phyloP scores from a whole-genome alignment of 1,139 yeast species.

The Suhomyces bribrorum region DNA sequence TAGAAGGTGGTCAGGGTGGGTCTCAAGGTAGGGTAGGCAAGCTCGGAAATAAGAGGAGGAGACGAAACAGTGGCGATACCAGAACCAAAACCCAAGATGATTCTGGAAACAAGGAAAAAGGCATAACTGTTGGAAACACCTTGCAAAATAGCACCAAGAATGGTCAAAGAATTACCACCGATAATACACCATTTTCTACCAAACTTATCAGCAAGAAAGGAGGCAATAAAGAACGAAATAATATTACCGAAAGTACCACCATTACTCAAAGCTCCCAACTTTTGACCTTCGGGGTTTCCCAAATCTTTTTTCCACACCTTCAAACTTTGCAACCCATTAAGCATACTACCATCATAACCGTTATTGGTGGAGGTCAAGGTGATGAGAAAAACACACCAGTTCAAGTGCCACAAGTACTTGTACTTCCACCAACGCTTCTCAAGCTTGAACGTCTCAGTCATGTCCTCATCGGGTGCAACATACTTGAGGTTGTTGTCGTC shows the following conservation, averaged over 20 bases:
- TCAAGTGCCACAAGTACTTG: constrained; percentile 12
- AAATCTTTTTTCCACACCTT: constrained; percentile 18
- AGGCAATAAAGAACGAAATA: constrained; percentile 28
- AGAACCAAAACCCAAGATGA: constrained; percentile 46
- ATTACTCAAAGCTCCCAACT: constrained; percentile 24
- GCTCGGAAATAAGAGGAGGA: constrained; percentile 42
- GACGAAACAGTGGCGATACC: constrained; percentile 41
- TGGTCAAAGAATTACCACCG: constrained; percentile 14
- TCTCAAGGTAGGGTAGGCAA: constrained; percentile 51
- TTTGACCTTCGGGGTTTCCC: constrained; percentile 22
- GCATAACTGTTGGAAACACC: constrained; percentile 37
- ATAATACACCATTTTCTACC: constrained; percentile 41
- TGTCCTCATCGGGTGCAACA: constrained; percentile 2
- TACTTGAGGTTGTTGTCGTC: background rate
- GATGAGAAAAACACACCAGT: constrained; percentile 18
- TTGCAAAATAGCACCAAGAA: constrained; percentile 33
- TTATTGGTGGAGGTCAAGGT: constrained; percentile 25
- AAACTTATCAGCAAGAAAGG: constrained; percentile 39
- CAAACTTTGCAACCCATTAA: constrained; percentile 25
- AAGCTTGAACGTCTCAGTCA: constrained; percentile 12
- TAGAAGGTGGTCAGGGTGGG: constrained; percentile 46
- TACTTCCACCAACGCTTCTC: constrained; percentile 18
- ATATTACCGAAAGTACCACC: constrained; percentile 26
- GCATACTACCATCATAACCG: constrained; percentile 26
- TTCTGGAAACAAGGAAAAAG: constrained; percentile 39